A percentile compares a stretch with the other conserved stretches of the same genome.
These are phyloP conservation scores for Nicotiana undulata DNA, from an alignment of 257 asterid genomes.

Conservation along the genomic window DNA sequence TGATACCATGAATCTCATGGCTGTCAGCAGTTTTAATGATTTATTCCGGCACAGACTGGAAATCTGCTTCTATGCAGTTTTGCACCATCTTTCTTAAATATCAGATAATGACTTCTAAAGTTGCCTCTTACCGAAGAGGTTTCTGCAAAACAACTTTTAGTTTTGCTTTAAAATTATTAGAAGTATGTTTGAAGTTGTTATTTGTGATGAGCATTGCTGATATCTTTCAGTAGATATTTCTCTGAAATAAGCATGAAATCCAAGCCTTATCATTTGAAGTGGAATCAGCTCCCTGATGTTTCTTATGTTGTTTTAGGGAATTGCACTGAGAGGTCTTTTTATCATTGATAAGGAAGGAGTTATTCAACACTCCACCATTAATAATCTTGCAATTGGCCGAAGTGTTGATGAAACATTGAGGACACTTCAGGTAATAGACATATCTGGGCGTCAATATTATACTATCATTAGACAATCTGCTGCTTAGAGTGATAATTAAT, in stretches of 20 bases:
- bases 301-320: conserved; percentile 45
- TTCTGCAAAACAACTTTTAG: background rate
- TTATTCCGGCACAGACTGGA: background rate
- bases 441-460: background rate
- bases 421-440: conserved; percentile 71
- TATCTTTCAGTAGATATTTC: background rate
- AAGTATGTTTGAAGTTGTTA: background rate
- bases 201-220: background rate
- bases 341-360: conserved; percentile 95
- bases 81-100: background rate
- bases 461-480: background rate
- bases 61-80: background rate
- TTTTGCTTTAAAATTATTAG: background rate
- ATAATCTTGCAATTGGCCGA: conserved; percentile 88
- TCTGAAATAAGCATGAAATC: background rate
- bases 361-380: conserved; percentile 90
- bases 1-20: background rate
- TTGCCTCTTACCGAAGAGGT: background rate
- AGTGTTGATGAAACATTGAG: conserved; percentile 91
- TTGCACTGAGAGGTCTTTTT: conserved; percentile 91
- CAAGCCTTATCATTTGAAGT: background rate
- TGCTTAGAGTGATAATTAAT: background rate
- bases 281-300: background rate
- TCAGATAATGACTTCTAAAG: background rate
- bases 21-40: background rate